Evolutionary conservation across 805 yeast species (phyloP).

Genomic region (Yamadazyma insecticola): DNA sequence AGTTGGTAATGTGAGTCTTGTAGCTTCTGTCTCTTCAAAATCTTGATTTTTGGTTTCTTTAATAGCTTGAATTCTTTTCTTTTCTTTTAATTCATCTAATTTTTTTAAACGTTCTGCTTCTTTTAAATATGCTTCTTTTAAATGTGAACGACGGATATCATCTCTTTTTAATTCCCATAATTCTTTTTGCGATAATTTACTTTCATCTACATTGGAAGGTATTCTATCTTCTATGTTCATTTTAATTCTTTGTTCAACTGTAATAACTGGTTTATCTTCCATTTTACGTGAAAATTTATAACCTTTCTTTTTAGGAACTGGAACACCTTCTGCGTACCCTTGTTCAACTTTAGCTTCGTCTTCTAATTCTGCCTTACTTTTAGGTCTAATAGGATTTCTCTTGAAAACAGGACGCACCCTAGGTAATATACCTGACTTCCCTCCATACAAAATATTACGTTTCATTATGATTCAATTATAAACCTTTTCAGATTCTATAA

Average conservation of each 20-base stretch:
- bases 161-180: slow-evolving; percentile 50
- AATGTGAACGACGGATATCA: slow-evolving; percentile 67
- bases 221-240: slow-evolving; percentile 47
- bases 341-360: slow-evolving; percentile 43
- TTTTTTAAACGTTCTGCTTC: slow-evolving; percentile 48
- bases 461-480: slow-evolving; percentile 16
- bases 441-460: slow-evolving; percentile 47
- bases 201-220: slow-evolving; percentile 27
- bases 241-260: slow-evolving; percentile 57
- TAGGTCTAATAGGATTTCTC: slow-evolving; percentile 51
- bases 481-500: too few species aligned
- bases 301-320: slow-evolving; percentile 58
- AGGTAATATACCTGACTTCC: slow-evolving; percentile 82
- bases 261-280: slow-evolving; percentile 45
- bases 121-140: slow-evolving; percentile 54
- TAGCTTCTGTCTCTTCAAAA: slow-evolving; percentile 47
- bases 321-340: slow-evolving; percentile 69
- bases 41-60: slow-evolving; percentile 19
- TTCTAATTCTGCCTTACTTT: slow-evolving; percentile 37
- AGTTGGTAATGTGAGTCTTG: slow-evolving; percentile 73
- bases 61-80: slow-evolving; percentile 19
- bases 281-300: slow-evolving; percentile 48
- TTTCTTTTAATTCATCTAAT: slow-evolving; percentile 24
- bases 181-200: slow-evolving; percentile 27
- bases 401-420: slow-evolving; percentile 70